Evolutionary conservation across 352 stramenopile species (phyloP).

Genomic region (Pythium phragmitis): DNA sequence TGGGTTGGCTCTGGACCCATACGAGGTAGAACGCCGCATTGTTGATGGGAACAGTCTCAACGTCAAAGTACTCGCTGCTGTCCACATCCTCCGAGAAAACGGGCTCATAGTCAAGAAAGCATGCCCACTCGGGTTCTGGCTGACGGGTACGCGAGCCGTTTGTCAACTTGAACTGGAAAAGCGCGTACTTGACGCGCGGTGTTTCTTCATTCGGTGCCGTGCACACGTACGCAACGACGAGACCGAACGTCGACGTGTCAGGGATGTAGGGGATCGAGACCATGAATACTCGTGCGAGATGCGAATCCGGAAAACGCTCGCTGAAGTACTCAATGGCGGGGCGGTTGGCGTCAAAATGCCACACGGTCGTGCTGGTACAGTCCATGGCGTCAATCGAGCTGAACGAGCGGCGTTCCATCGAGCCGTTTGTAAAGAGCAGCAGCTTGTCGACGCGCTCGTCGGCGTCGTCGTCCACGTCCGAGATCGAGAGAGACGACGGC

Average conservation of each 20-base stretch:
- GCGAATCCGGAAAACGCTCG: conserved; percentile 54
- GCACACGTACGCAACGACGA: conserved; percentile 72
- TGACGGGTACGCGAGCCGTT: conserved; percentile 17
- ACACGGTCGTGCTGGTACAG: conserved; percentile 49
- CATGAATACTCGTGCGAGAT: conserved; percentile 63
- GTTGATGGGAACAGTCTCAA: conserved; percentile 64
- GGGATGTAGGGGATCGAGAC: conserved; percentile 64
- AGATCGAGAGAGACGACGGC: conserved; percentile 27
- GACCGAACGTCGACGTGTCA: conserved; percentile 46
- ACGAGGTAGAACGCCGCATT: conserved; percentile 66
- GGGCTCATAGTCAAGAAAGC: conserved; percentile 68
- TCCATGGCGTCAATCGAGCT: conserved; percentile 65
- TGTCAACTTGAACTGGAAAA: conserved; percentile 63
- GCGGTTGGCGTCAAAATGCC: conserved; percentile 59
- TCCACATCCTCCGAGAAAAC: conserved; percentile 41
- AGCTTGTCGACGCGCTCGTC: conserved; percentile 60
- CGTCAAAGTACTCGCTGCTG: conserved; percentile 47
- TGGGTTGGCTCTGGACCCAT: conserved; percentile 52
- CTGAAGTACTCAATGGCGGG: conserved; percentile 73
- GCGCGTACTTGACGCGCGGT: conserved; percentile 59
- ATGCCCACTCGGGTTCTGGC: conserved; percentile 56
- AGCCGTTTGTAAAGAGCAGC: conserved; percentile 63
- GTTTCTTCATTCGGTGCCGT: conserved; percentile 38
- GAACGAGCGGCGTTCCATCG: conserved; percentile 70
- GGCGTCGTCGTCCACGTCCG: conserved; percentile 7